These are phyloP conservation scores for Floccularia luteovirens DNA, from an alignment of 768 basidiomycete genomes.

Conservation along the genomic window DNA sequence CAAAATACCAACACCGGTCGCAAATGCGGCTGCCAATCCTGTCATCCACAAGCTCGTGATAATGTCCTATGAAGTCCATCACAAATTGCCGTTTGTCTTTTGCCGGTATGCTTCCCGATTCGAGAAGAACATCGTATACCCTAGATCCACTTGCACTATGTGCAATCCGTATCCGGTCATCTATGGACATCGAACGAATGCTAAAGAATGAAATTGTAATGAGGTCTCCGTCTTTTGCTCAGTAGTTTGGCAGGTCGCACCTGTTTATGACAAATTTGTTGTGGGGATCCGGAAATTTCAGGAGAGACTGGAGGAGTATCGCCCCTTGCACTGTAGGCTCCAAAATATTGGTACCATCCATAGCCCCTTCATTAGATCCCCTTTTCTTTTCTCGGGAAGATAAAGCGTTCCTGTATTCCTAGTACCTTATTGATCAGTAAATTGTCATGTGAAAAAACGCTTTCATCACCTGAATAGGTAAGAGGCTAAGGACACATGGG, in stretches of 20 bases:
- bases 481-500: neutral
- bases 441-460: neutral
- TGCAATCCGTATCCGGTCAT: slow-evolving; percentile 47
- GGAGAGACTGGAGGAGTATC: slow-evolving; percentile 75
- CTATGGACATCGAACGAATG: slow-evolving; percentile 45
- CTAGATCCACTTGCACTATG: slow-evolving; percentile 62
- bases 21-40: slow-evolving; percentile 85
- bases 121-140: slow-evolving; percentile 72
- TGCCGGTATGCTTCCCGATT: slow-evolving; percentile 54
- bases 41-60: slow-evolving; percentile 78
- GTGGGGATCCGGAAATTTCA: slow-evolving; percentile 59
- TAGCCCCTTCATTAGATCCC: too few relatives aligned
- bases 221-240: neutral
- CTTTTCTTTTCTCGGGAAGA: too few relatives aligned
- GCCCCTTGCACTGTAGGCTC: slow-evolving; percentile 81
- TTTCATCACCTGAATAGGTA: neutral
- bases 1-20: slow-evolving; percentile 84
- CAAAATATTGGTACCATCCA: slow-evolving; percentile 26
- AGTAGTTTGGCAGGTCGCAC: slow-evolving; percentile 26
- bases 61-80: slow-evolving; percentile 69
- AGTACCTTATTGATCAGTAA: neutral
- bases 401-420: neutral
- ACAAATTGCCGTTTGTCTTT: slow-evolving; percentile 69
- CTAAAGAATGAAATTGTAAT: slow-evolving; percentile 25
- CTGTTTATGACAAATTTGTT: slow-evolving; percentile 65